Percentiles rank a stretch among this genome's conserved stretches.
phyloP scores from a whole-genome alignment of 768 basidiomycete species.

The Chiua virens region DNA sequence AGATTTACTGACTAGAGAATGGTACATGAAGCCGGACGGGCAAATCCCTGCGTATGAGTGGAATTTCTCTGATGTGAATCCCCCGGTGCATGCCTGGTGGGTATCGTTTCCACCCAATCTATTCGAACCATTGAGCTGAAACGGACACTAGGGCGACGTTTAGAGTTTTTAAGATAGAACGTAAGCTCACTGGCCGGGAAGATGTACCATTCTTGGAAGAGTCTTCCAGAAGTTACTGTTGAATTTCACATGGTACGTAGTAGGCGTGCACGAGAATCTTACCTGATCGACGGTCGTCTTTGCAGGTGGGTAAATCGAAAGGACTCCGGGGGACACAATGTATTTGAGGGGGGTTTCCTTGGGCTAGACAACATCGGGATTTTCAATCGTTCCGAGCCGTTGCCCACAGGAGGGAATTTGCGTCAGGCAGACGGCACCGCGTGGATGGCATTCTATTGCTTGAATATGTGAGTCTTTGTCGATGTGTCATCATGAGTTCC shows the following conservation, averaged over 20 bases:
- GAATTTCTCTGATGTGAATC: slow-evolving; percentile 99
- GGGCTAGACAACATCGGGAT: slow-evolving; percentile 97
- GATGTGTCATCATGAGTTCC: not conserved
- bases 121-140: not conserved
- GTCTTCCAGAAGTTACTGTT: slow-evolving; percentile 97
- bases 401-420: slow-evolving; percentile 91
- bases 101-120: slow-evolving; percentile 11
- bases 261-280: not conserved
- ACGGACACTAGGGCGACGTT: slow-evolving; percentile 78
- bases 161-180: slow-evolving; percentile 98
- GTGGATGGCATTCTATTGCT: slow-evolving; percentile 99
- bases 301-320: slow-evolving; percentile 97
- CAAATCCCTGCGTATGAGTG: slow-evolving; percentile 99
- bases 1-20: slow-evolving; percentile 93
- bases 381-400: slow-evolving; percentile 95
- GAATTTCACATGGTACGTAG: slow-evolving; percentile 89
- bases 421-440: slow-evolving; percentile 99
- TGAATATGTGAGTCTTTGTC: slow-evolving; percentile 74
- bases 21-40: slow-evolving; percentile 99
- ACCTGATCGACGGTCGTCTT: not conserved
- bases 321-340: slow-evolving; percentile 90
- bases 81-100: slow-evolving; percentile 97
- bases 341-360: slow-evolving; percentile 98
- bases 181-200: slow-evolving; percentile 89
- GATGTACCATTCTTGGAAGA: slow-evolving; percentile 91